Percentiles rank a stretch among this genome's conserved stretches.
phyloP scores from a whole-genome alignment of 2,329 filamentous ascomycete species.

The Stachybotrys echinatus region DNA sequence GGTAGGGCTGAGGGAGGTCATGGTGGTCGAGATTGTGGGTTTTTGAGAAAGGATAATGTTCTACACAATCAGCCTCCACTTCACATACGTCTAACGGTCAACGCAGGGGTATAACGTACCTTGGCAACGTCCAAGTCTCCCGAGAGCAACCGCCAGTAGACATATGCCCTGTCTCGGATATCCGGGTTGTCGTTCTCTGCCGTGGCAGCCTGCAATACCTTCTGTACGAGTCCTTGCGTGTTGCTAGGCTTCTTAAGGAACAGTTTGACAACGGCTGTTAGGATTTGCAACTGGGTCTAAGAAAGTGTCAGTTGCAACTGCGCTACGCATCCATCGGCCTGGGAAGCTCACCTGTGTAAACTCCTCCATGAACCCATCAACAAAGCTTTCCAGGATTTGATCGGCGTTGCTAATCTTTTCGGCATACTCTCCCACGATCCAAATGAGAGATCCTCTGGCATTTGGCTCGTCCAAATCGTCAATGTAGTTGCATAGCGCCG shows the following conservation, averaged over 20 bases:
- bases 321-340: background rate
- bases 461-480: constrained; percentile 94
- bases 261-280: constrained; percentile 94
- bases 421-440: constrained; percentile 98
- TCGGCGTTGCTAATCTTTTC: constrained; percentile 99
- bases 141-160: constrained; percentile 95
- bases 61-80: constrained; percentile 21
- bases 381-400: constrained; percentile 85
- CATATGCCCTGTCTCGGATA: constrained; percentile 92
- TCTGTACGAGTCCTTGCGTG: constrained; percentile 86
- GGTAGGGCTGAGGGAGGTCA: constrained; percentile 77
- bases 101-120: constrained; percentile 35
- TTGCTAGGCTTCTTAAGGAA: constrained; percentile 96
- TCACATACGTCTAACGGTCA: background rate
- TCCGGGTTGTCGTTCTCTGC: constrained; percentile 96
- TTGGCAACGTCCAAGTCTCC: constrained; percentile 88
- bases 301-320: background rate
- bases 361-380: constrained; percentile 92
- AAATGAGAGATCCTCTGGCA: constrained; percentile 86
- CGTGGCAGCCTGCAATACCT: constrained; percentile 87
- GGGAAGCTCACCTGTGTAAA: constrained; percentile 71
- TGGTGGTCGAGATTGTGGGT: constrained; percentile 89
- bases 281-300: constrained; percentile 93
- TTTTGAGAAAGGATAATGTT: constrained; percentile 91
- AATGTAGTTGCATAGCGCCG: constrained; percentile 91